Evolutionary conservation across 23 red algal genomes (phyloP), one percentile per base, ranked within the genome.

Genomic region (Gracilaria vermiculophylla): DNA sequence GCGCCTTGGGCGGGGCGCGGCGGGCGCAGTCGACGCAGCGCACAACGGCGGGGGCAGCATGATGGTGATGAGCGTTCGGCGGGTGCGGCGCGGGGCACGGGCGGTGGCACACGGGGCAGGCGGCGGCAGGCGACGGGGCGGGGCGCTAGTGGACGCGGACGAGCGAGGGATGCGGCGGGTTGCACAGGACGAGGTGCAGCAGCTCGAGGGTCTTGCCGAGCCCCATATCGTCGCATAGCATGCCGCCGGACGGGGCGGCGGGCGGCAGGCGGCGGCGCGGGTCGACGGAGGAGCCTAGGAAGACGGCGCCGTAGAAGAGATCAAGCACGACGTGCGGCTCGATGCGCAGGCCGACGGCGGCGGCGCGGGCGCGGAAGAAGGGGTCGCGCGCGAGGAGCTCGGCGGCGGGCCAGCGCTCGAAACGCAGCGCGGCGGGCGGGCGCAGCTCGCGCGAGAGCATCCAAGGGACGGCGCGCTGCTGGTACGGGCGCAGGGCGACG

Each of bases 141-240:
- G 20, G 1, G 0, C 48, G 43, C 42, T 29, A 9, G 6, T 17
- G 29, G 70, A 69, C 25, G 1, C 17, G 4, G 58, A 64, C 17
- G 2, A 34, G 28, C 17, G 58, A 32, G 7, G 58, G 8, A 31
- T 34, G 9, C 17, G 28, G 32, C 58, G 20, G 32, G 43, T 86
- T 86, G 39, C 81, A 86, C 5, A 70, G 61, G 16, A 86, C 66
- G 6, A 86, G 81, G 43, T 86, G 81, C 81, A 86, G 54, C 15
- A 86, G 60, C 27, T 86, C 81, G 16, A 86, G 62, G 24, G 81
- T 86, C 53, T 89, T 89, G 24, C 85, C 85, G n/a, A 89, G 69
- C 11, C 85, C 85, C 85, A 89, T 89, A n/a, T 89, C 70, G 36
- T 89, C 85, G 56, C 85, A 89, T 40, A 89, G 29, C 6, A 89